phyloP scores from a whole-genome alignment of 305 asterid genomes.

The Rubia peregrina region DNA sequence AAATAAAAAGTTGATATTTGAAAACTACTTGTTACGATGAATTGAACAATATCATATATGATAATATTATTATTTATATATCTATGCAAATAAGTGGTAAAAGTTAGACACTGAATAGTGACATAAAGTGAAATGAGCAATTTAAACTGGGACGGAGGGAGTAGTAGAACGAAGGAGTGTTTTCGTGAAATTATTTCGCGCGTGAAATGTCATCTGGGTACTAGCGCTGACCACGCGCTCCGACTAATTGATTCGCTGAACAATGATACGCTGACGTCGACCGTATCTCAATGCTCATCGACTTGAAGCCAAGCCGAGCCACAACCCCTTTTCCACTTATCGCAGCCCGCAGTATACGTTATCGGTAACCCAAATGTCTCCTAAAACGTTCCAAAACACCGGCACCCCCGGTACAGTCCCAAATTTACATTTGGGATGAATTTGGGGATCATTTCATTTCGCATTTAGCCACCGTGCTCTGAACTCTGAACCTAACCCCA shows the following conservation, averaged over 20 bases:
- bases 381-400: constrained; percentile 26
- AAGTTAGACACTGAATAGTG: no score
- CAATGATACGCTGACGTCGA: constrained; percentile 45
- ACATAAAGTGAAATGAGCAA: no score
- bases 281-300: constrained; percentile 29
- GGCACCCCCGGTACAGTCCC: constrained; percentile 30
- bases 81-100: no score
- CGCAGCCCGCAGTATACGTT: constrained; percentile 15
- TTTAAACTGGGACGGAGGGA: no score
- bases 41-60: no score
- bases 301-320: constrained; percentile 27
- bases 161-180: no score
- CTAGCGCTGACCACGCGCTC: constrained; percentile 29
- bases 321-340: constrained; percentile 19
- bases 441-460: constrained; percentile 63
- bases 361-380: constrained; percentile 16
- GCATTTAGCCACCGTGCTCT: constrained; percentile 16
- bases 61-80: no score
- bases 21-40: no score
- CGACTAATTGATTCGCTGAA: constrained; percentile 9
- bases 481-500: constrained; percentile 46
- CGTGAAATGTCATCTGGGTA: constrained; percentile 9
- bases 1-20: no score
- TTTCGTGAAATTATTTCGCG: no score
- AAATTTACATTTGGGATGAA: constrained; percentile 47